These are phyloP conservation scores for Metschnikowia proteae DNA, from an alignment of 805 yeast species.

Conservation along the genomic window DNA sequence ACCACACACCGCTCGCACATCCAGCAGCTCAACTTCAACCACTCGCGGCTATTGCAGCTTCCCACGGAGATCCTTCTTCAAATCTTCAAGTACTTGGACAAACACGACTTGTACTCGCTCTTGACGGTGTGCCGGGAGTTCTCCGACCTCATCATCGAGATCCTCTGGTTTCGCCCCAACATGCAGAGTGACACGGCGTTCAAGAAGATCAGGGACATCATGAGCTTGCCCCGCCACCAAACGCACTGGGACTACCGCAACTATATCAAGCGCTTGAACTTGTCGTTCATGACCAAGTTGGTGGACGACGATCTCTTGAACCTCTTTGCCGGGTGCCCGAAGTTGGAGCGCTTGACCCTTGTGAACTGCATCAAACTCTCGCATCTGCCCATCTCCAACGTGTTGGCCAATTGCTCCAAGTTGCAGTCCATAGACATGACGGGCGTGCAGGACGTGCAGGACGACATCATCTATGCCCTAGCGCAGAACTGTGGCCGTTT, in stretches of 20 bases:
- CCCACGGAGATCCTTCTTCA: conserved; percentile 63
- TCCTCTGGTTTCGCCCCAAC: conserved; percentile 85
- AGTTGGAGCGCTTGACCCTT: conserved; percentile 80
- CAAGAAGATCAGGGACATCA: conserved; percentile 51
- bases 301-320: conserved; percentile 63
- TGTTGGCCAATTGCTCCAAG: conserved; percentile 61
- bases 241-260: conserved; percentile 65
- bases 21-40: conserved; percentile 22
- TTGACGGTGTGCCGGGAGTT: conserved; percentile 77
- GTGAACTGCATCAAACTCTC: conserved; percentile 72
- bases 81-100: conserved; percentile 60
- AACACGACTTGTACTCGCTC: conserved; percentile 58
- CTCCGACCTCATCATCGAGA: conserved; percentile 72
- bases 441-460: conserved; percentile 62
- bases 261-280: conserved; percentile 74
- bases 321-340: conserved; percentile 62
- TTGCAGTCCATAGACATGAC: conserved; percentile 86
- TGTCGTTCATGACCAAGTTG: conserved; percentile 65
- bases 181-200: conserved; percentile 50
- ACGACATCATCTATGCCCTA: conserved; percentile 63
- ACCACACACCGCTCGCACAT: conserved; percentile 20
- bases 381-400: conserved; percentile 55
- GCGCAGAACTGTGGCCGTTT: conserved; percentile 69
- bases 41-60: conserved; percentile 42
- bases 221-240: conserved; percentile 42